A percentile compares a stretch with the other conserved stretches of the same genome.
These are phyloP conservation scores for Brachypodium distachyon DNA, from an alignment of 202 grass and related monocot genomes.

Conservation along the genomic window DNA sequence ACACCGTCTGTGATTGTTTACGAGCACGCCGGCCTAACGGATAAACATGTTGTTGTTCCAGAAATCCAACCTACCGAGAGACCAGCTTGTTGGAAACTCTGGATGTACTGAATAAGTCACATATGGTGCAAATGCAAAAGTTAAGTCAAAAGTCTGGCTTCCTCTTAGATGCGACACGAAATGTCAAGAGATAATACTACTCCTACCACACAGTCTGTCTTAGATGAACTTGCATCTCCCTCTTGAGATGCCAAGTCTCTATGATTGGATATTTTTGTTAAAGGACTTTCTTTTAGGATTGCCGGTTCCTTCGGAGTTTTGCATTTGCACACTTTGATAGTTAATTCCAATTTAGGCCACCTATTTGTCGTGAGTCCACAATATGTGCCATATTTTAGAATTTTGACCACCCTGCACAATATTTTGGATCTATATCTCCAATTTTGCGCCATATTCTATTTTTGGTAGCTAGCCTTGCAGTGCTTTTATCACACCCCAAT, in stretches of 20 bases:
- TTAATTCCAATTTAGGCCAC: too few relatives aligned
- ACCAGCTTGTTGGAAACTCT: background rate
- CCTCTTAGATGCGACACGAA: conserved; percentile 2
- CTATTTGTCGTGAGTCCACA: too few relatives aligned
- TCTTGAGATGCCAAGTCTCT: background rate
- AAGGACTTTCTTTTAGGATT: too few relatives aligned
- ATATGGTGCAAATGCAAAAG: background rate
- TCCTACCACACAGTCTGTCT: background rate
- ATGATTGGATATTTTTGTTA: background rate
- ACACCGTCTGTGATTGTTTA: background rate
- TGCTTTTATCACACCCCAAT: too few relatives aligned
- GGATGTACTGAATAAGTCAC: background rate
- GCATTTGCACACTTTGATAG: too few relatives aligned
- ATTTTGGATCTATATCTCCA: too few relatives aligned
- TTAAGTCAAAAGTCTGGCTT: conserved; percentile 28
- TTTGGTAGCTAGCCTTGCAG: too few relatives aligned
- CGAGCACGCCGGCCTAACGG: conserved; percentile 12
- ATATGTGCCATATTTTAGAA: too few relatives aligned
- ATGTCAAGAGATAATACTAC: background rate
- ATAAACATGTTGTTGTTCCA: background rate
- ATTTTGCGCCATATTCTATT: too few relatives aligned
- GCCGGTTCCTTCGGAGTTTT: too few relatives aligned
- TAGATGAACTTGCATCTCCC: background rate
- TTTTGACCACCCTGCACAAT: too few relatives aligned
- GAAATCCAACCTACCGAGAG: too few relatives aligned